These are phyloP conservation scores for Martiniozyma asiatica DNA, from an alignment of 1,139 yeast species.

Conservation along the genomic window DNA sequence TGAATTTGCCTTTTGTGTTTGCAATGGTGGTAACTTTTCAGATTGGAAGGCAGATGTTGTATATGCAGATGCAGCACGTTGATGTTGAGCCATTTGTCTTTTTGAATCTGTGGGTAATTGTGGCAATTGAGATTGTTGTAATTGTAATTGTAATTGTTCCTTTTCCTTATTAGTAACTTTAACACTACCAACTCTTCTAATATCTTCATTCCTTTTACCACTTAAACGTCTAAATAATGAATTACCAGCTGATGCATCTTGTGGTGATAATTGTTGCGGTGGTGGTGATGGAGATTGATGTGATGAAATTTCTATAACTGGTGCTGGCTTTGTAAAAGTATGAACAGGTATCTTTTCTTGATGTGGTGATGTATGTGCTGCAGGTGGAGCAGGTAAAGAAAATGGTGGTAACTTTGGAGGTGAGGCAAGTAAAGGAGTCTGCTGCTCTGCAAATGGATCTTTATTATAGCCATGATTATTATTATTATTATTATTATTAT, in stretches of 20 bases:
- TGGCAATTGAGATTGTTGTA: conserved; percentile 20
- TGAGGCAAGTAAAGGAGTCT: not conserved
- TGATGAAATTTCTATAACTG: conserved; percentile 4
- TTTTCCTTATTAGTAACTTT: conserved; percentile 48
- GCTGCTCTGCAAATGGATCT: conserved; percentile 1
- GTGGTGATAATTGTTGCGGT: conserved; percentile 12
- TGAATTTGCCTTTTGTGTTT: conserved; percentile 4
- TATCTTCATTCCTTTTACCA: conserved; percentile 29
- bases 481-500: not conserved
- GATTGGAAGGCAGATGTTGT: conserved; percentile 17
- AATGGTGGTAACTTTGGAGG: not conserved
- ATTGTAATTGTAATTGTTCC: conserved; percentile 14
- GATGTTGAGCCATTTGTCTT: conserved; percentile 20
- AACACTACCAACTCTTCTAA: conserved; percentile 53
- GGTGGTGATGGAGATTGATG: conserved; percentile 6
- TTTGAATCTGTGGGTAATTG: conserved; percentile 22
- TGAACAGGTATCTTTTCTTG: conserved; percentile 7
- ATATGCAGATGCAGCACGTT: conserved; percentile 24
- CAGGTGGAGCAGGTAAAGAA: conserved; percentile 5
- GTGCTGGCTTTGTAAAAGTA: conserved; percentile 5
- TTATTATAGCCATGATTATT: no score
- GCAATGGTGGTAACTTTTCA: conserved; percentile 6
- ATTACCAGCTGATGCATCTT: conserved; percentile 20
- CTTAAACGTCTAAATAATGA: conserved; percentile 24
- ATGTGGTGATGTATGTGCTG: conserved; percentile 13